Base-by-base conservation (phyloP, 345 rosid genomes). In the Melaleuca alternifolia region DNA sequence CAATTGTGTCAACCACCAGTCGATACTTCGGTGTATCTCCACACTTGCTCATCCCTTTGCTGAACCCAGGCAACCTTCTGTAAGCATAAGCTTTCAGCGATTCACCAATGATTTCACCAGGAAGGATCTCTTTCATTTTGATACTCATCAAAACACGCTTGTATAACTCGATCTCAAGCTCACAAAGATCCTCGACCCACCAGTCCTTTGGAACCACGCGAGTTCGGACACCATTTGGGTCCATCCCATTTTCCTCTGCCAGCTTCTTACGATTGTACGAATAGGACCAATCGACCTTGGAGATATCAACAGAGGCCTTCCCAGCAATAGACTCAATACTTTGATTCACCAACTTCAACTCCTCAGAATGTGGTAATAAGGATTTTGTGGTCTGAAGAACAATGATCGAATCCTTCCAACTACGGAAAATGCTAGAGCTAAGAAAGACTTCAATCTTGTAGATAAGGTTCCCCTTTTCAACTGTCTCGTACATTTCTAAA, bases 161-260 rank as follows among this genome's bases (percentile, higher is more conserved):
- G 86, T 93, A 96, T 15, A 91, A 76, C 84, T 94, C 97, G 10
- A 96, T 91, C 59, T 94, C 96, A 15, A 96, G 95, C 85, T 96
- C 99, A 77, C 96, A 92, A 86, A 96, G 84, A 93, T 96, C 99
- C 91, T 96, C 98, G 16, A 95, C 96, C 99, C 99, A 96, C 99
- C 99, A 96, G 86, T 96, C 99, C 87, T 59, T 87, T 10, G 96
- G 99, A 85, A 96, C 98, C 24, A 86, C 89, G 33, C 94, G 89
- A 88, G 84, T 92, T 83, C 91, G 91, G 24, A 90, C 54, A 83
- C 88, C 89, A 86, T 20, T 48, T 76, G 87, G 83, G 86, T 61
- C 88, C 88, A 83, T 88, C 44, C 83, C 94, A 88, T 86, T 94
- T 88, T 95, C 96, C 87, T 94, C 95, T 0, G 91, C 90, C 57